phyloP scores from a whole-genome alignment of 164 flowering plant genomes.

The Vitis riparia region DNA sequence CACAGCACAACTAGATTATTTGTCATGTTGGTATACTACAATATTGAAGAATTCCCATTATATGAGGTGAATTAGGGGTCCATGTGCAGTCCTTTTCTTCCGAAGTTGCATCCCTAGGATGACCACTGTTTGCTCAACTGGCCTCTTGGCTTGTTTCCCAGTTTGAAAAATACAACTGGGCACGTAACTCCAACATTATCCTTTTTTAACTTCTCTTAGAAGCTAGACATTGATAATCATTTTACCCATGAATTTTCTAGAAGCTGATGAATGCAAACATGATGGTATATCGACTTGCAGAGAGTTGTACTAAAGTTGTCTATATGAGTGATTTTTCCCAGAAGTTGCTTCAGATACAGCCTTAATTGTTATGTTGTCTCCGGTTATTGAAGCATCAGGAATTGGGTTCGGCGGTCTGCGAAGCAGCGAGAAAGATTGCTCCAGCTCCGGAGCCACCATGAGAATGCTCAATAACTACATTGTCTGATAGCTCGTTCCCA shows the following conservation, averaged over 20 bases:
- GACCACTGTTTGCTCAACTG: too few species aligned
- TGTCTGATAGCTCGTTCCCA: conserved; percentile 46
- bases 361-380: neutral
- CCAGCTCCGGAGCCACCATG: conserved; percentile 61
- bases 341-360: neutral
- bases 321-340: neutral
- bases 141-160: neutral
- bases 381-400: neutral
- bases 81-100: neutral
- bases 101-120: neutral
- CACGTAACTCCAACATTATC: too few species aligned
- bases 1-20: neutral
- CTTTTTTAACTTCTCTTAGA: too few species aligned
- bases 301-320: too few species aligned
- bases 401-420: conserved; percentile 22
- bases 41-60: neutral
- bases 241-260: too few species aligned
- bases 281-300: too few species aligned
- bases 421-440: conserved; percentile 57
- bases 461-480: conserved; percentile 48
- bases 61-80: neutral
- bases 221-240: too few species aligned
- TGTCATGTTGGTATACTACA: neutral
- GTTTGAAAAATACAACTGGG: neutral
- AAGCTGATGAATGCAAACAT: too few species aligned